Evolutionary conservation across 2,329 filamentous ascomycete species (phyloP).

Genomic region (Dactylellina cionopaga): DNA sequence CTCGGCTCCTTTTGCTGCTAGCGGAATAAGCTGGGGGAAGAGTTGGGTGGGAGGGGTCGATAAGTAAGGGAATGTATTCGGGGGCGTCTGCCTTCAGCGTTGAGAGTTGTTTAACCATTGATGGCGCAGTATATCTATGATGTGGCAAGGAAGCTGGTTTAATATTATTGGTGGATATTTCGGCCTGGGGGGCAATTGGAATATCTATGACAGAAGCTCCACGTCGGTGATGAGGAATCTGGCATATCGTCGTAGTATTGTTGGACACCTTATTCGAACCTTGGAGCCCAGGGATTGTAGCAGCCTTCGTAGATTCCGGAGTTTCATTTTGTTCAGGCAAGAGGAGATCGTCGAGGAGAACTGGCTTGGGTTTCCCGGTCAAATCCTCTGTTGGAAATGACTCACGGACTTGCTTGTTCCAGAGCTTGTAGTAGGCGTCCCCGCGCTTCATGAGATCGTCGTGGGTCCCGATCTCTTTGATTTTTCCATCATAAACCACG

Average conservation of each 20-base stretch:
- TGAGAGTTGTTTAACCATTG: constrained; percentile 37
- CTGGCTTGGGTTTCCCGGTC: constrained; percentile 19
- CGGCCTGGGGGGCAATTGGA: background rate
- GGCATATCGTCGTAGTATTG: constrained; percentile 47
- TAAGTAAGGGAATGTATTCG: constrained; percentile 60
- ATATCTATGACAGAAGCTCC: background rate
- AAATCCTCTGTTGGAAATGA: constrained; percentile 30
- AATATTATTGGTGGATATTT: constrained; percentile 23
- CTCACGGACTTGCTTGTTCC: constrained; percentile 69
- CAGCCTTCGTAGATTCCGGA: constrained; percentile 37
- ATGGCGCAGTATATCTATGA: constrained; percentile 22
- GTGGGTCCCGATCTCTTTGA: constrained; percentile 73
- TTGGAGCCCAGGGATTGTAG: constrained; percentile 19
- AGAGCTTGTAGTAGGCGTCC: constrained; percentile 72
- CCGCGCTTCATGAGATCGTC: constrained; percentile 68
- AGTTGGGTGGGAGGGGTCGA: background rate
- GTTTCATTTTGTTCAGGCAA: constrained; percentile 21
- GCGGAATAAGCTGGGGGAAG: constrained; percentile 36
- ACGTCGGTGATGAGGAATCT: constrained; percentile 4
- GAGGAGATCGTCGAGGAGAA: constrained; percentile 31
- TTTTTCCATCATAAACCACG: constrained; percentile 71
- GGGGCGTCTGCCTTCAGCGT: constrained; percentile 62
- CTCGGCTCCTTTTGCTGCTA: background rate
- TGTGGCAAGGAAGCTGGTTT: constrained; percentile 48
- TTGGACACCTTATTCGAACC: background rate